Base-by-base conservation (phyloP, 2,329 filamentous ascomycete species). In the Aspergillus costaricaensis region DNA sequence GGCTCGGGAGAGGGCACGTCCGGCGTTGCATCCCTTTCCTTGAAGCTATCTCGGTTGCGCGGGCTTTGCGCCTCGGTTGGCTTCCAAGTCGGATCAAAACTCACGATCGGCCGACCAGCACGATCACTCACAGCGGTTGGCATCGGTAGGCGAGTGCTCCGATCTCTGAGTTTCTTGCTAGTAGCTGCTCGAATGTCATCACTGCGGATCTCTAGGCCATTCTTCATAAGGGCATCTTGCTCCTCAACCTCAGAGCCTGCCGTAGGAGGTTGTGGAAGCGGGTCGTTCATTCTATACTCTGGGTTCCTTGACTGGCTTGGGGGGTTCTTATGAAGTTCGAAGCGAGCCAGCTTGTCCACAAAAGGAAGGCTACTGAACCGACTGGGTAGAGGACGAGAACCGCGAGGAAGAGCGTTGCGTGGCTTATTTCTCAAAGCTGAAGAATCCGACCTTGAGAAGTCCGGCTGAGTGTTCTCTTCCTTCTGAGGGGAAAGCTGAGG, bases 81-180 rank as follows among this genome's bases (percentile, higher is more conserved):
- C 77, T 88, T 90, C 80, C 91, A 96, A 74, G 89, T 86, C 71
- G 86, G 86, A 79, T 96, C 86, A 83, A 98, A 98, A 84, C 94
- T 98, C 83, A 98, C 94, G 82, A 98, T 98, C 65, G 94, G 94
- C 74, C 94, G 88, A 69, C 92, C 92, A 69, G 91, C 90, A 72
- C 85, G 90, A 80, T 97, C 90, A 80, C 92, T 97, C 77, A 98
- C 93, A 71, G 91, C 89, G 57, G 91, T 91, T 66, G 94, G 94
- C 71, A 90, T 94, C 27, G 93, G 94, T 63, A 98, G 82, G 74
- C 91, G 96, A 59, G 88, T 79, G 77, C 92, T 97, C 72, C 93
- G 88, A 76, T 96, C 92, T 74, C 88, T 92, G 65, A 95, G 81
- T 74, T 83, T 89, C 86, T 96, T 96, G 78, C 91, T 95, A 7